Evolutionary conservation across 257 asterid species (phyloP), one percentile per base, ranked within the genome.

Genomic region (Anisodus acutangulus): DNA sequence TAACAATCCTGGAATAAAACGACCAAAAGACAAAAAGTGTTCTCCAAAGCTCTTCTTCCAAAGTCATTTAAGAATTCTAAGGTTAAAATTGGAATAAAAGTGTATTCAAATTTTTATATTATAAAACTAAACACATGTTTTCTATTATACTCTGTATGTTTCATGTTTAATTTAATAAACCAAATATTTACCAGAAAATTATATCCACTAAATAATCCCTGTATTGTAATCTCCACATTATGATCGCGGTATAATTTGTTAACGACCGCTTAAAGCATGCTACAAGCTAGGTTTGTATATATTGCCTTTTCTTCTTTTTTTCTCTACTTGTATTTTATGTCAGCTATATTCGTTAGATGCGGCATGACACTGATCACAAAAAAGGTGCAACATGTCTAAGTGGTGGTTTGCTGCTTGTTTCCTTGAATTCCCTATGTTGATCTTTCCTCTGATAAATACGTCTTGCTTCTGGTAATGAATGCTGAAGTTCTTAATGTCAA

Each of bases 401-500:
- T 7, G 78, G 78, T 41, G 78, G 22, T 69, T 69, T 51, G 62
- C 82, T 78, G 66, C 66, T 78, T 78, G 66, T 78, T 78, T 78
- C 82, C 82, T 78, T 78, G 66, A 78, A 31, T 26, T 53, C 15
- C 64, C 49, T 78, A 53, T 78, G 47, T 8, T 71, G 58, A 8
- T 45, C 58, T 78, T 45, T 15, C 82, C 84, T 47, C 64, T 80
- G 19, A 72, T 81, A 51, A 83, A 78, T 83, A 78, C 39, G 80
- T 88, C 74, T 85, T 81, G 22, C 85, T 79, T 83, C 54, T 54
- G 26, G 57, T 78, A 78, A 53, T 83, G 68, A 69, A 19, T 12
- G 54, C 69, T 60, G 76, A 54, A 53, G 51, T 26, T 58, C 83
- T 59, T 60, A 67, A 9, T 39, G 74, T 80, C 64, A 49, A 78